phyloP scores from a whole-genome alignment of 768 basidiomycete species.

The Suillus americanus region DNA sequence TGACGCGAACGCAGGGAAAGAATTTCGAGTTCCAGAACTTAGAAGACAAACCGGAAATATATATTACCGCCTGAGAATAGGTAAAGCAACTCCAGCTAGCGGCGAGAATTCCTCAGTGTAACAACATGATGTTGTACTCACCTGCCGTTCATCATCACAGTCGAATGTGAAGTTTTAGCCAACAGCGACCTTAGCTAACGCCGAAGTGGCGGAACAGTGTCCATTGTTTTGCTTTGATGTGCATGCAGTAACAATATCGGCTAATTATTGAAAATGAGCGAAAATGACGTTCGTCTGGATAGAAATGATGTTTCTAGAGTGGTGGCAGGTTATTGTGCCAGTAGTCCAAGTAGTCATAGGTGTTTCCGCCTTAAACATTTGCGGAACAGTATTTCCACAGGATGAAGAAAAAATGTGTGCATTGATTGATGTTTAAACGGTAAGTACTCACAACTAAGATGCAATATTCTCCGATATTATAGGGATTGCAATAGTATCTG shows the following conservation, averaged over 20 bases:
- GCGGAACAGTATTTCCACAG: neutral
- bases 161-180: neutral
- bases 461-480: neutral
- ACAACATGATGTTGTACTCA: neutral
- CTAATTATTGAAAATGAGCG: neutral
- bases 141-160: neutral
- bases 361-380: neutral
- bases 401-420: neutral
- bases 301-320: neutral
- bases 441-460: neutral
- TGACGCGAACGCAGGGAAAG: neutral
- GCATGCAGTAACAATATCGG: neutral
- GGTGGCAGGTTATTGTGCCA: neutral
- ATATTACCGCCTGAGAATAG: neutral
- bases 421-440: neutral
- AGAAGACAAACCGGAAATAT: neutral
- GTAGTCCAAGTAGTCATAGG: neutral
- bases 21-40: neutral
- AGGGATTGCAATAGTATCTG: neutral
- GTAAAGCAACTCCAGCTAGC: neutral
- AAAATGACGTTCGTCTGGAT: neutral
- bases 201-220: neutral
- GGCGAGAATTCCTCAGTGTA: neutral
- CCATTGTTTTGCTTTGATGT: neutral
- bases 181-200: neutral